Evolutionary conservation across 2,329 filamentous ascomycete species (phyloP), one percentile per base, ranked within the genome.

Genomic region (Leptographium procerum): DNA sequence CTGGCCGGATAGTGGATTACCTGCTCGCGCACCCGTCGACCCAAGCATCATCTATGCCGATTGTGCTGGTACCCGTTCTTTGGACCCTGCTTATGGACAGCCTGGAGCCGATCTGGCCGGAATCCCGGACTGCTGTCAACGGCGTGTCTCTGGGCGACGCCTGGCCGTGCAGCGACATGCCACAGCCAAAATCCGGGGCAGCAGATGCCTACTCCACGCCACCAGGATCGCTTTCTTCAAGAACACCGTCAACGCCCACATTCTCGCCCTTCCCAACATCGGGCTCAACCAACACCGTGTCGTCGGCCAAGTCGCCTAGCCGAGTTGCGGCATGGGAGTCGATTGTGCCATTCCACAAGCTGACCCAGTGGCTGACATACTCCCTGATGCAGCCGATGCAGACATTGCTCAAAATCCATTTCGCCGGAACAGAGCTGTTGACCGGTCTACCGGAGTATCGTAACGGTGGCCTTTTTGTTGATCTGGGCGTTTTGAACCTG

Each of bases 1-100:
- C 94, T 13, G 94, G 94, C 65, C 95, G 96, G 70, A 91, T 99
- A 85, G 84, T 97, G 62, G 92, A 97, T 71, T 91, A 95, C 69
- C 83, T 97, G n/a, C 81, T 97, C 45, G 88, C 88, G 3, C 94
- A 97, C 68, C 89, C 91, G 1, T 87, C 89, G 2, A 96, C 92
- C 6, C 87, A 92, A 68, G 90, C 89, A 16, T 89, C 89, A 1
- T 95, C 91, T 0, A 88, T 91, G 53, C 89, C 92, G 1, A 90
- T 96, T 62, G 84, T 96, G 50, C 83, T 88, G 13, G 77, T 97
- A 14, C 89, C 91, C 1, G 92, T 91, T 0, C 77, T 99, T 9
- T 99, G 94, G 94, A 85, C 85, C 61, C 84, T 92, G 1, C 82
- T 99, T 13, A 95, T 96, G 84, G 86, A 90, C 59, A 90, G 91